These are phyloP conservation scores for Clonostachys byssicola DNA, from an alignment of 2,329 filamentous ascomycete species.

Conservation along the genomic window DNA sequence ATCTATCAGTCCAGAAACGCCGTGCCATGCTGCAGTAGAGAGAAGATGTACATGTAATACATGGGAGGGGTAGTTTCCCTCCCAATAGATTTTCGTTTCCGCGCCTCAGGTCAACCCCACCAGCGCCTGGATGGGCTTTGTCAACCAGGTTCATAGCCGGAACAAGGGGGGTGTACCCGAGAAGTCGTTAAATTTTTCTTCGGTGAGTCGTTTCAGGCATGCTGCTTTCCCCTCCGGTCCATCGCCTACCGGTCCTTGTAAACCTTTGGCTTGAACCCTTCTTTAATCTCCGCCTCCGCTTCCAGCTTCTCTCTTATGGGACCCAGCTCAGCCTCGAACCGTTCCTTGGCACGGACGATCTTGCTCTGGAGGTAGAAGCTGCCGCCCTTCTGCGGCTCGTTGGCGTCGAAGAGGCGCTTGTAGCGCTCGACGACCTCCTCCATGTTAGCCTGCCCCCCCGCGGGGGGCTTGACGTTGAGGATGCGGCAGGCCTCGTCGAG, in stretches of 20 bases:
- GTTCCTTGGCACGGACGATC: conserved; percentile 82
- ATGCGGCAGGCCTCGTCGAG: conserved; percentile 97
- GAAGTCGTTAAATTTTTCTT: not conserved
- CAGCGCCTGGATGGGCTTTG: not conserved
- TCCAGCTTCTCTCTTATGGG: conserved; percentile 67
- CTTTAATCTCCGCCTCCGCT: conserved; percentile 72
- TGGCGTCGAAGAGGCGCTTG: conserved; percentile 90
- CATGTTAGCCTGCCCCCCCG: conserved; percentile 68
- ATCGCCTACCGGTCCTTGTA: conserved; percentile 72
- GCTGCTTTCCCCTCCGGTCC: no score
- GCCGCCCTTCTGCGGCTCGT: conserved; percentile 92
- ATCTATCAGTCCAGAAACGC: conserved; percentile 29
- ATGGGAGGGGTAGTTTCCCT: conserved; percentile 7
- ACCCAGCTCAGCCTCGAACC: conserved; percentile 82
- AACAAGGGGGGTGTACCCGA: not conserved
- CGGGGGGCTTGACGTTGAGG: conserved; percentile 86
- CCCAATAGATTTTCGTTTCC: not conserved
- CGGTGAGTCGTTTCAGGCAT: no score
- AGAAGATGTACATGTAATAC: conserved; percentile 45
- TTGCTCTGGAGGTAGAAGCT: conserved; percentile 99
- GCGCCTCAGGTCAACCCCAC: conserved; percentile 1
- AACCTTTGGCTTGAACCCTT: conserved; percentile 92
- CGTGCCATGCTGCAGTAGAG: conserved; percentile 49
- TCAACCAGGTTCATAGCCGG: not conserved
- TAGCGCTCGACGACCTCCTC: conserved; percentile 81